Conservation (phyloP, 2,329 filamentous ascomycete species). For the Aspergillus aculeatinus region DNA sequence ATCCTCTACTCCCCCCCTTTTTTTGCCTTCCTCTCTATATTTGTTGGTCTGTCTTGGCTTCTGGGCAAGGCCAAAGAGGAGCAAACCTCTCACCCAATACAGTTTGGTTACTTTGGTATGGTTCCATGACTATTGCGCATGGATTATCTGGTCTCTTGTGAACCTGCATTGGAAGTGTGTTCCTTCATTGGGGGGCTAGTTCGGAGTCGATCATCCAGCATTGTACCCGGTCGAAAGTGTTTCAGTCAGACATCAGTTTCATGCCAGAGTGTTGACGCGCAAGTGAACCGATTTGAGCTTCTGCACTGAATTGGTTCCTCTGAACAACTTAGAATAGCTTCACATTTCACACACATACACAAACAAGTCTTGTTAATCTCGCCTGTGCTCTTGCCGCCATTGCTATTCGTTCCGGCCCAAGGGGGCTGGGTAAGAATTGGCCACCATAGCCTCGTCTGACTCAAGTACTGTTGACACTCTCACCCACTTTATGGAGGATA, state of each 20-base stretch:
- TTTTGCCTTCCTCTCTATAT: slow-evolving; percentile 11
- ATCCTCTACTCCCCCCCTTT: slow-evolving; percentile 3
- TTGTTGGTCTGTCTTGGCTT: slow-evolving; percentile 16
- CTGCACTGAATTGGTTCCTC: neutral
- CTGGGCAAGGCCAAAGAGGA: slow-evolving; percentile 1
- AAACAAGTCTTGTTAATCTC: neutral
- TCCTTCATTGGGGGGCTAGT: neutral
- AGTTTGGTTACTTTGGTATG: slow-evolving; percentile 18
- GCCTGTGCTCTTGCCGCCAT: neutral
- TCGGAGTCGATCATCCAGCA: neutral
- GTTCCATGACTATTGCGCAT: slow-evolving; percentile 18
- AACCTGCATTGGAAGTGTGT: neutral
- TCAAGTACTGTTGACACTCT: neutral
- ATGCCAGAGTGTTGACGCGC: neutral
- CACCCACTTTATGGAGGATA: neutral
- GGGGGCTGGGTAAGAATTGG: neutral
- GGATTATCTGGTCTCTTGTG: neutral
- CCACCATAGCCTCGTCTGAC: neutral
- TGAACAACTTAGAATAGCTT: neutral
- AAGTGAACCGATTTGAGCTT: neutral
- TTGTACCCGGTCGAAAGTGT: neutral
- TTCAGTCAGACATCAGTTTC: neutral
- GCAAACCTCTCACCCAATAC: slow-evolving; percentile 7
- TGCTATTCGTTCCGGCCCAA: neutral
- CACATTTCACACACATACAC: neutral